phyloP scores from a whole-genome alignment of 1,284 basidiomycete species.

The Mycosarcoma mackinlayi region DNA sequence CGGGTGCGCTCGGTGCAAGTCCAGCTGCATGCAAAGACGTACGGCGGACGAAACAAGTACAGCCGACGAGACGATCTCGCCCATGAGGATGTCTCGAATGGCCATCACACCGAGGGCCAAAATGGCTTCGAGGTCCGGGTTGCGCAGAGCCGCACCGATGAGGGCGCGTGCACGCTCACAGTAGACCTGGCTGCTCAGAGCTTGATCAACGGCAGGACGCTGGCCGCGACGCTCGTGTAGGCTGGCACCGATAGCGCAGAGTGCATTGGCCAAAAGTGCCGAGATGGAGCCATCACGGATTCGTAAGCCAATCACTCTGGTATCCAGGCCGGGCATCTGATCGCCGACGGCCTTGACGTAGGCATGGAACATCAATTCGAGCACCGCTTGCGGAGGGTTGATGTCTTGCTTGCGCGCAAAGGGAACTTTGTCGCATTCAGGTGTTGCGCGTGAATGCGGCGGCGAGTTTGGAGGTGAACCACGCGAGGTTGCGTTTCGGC shows the following conservation, averaged over 20 bases:
- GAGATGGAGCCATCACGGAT: constrained; percentile 35
- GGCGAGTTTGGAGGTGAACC: constrained; percentile 1
- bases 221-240: constrained; percentile 26
- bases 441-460: constrained; percentile 7
- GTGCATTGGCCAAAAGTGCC: constrained; percentile 39
- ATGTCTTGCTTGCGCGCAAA: constrained; percentile 29
- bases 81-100: constrained; percentile 35
- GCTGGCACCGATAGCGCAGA: constrained; percentile 38
- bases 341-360: constrained; percentile 28
- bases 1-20: constrained; percentile 30
- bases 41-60: constrained; percentile 30
- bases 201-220: constrained; percentile 3
- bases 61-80: constrained; percentile 25
- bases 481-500: not conserved
- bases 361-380: constrained; percentile 29
- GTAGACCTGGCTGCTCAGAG: constrained; percentile 36
- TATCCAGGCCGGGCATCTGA: constrained; percentile 45
- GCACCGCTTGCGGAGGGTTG: constrained; percentile 21
- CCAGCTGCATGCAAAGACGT: constrained; percentile 39
- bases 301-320: constrained; percentile 16
- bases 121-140: constrained; percentile 33
- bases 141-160: constrained; percentile 29
- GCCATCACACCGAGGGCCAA: constrained; percentile 40
- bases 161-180: constrained; percentile 28
- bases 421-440: constrained; percentile 12